phyloP scores from a whole-genome alignment of 2,329 filamentous ascomycete genomes.

The Fusarium anthophilum region DNA sequence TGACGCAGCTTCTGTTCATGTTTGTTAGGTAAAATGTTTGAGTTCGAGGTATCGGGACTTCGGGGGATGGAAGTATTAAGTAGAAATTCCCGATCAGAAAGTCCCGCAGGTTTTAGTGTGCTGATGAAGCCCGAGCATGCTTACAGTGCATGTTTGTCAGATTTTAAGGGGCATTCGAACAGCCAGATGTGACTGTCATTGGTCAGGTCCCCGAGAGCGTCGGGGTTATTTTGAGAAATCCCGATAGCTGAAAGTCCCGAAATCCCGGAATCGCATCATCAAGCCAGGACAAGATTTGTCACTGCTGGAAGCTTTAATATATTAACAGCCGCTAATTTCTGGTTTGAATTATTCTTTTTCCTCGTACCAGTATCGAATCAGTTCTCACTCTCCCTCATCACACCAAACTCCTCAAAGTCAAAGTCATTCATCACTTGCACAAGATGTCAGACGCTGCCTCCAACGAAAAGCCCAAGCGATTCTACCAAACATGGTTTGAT shows the following conservation, averaged over 20 bases:
- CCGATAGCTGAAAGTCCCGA: neutral
- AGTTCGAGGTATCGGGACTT: neutral
- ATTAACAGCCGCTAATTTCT: no score
- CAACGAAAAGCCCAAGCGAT: neutral
- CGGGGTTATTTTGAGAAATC: neutral
- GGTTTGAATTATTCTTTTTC: no score
- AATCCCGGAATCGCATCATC: neutral
- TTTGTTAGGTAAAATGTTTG: rapidly evolving
- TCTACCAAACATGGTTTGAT: neutral
- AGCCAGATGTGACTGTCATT: neutral
- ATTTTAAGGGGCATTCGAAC: neutral
- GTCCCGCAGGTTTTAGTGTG: neutral
- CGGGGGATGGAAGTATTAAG: neutral
- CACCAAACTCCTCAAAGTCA: neutral
- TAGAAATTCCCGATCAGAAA: neutral
- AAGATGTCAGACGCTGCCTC: neutral
- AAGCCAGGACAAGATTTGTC: neutral
- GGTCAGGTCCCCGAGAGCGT: rapidly evolving
- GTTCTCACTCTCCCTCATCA: rapidly evolving
- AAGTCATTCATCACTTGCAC: rapidly evolving
- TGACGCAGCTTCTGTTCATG: neutral
- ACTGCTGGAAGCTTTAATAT: neutral
- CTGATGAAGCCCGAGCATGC: neutral
- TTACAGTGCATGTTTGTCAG: neutral
- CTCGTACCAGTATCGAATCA: rapidly evolving